Conservation (phyloP, 371 early-diverging fungal species). For the Mucor ambiguus region DNA sequence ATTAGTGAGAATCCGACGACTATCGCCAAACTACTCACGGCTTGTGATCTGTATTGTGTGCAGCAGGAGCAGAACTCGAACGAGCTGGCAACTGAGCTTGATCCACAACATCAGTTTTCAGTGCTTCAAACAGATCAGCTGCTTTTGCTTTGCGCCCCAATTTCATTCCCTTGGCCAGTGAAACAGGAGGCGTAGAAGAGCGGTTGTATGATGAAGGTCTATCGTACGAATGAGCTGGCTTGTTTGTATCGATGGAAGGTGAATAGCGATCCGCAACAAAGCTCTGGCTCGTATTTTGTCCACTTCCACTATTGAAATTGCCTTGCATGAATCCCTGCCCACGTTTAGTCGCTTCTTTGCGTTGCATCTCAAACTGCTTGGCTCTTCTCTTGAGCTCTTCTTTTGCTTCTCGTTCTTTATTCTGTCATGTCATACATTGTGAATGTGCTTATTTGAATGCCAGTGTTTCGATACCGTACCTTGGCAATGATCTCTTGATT, state of each 20-base stretch:
- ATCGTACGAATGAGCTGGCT: constrained; percentile 24
- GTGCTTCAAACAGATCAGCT: constrained; percentile 76
- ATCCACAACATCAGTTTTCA: constrained; percentile 78
- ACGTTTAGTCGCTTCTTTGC: constrained; percentile 79
- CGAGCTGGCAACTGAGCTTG: no score
- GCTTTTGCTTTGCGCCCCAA: constrained; percentile 87
- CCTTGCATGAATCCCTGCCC: constrained; percentile 63
- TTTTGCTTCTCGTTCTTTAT: constrained; percentile 96
- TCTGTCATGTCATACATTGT: constrained; percentile 45
- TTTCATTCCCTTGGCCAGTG: constrained; percentile 88
- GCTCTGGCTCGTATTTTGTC: constrained; percentile 10
- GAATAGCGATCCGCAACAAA: constrained; percentile 43
- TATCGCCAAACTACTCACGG: not conserved
- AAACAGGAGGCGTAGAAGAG: constrained; percentile 40
- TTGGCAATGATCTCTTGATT: constrained; percentile 94
- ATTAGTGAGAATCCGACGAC: no score
- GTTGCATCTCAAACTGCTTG: constrained; percentile 88
- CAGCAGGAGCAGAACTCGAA: constrained; percentile 17
- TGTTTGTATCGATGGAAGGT: constrained; percentile 50
- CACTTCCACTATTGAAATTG: constrained; percentile 47
- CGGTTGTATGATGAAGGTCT: constrained; percentile 25
- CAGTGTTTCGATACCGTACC: constrained; percentile 38
- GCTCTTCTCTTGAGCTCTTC: constrained; percentile 93
- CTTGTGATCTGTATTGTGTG: constrained; percentile 17
- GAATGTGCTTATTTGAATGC: not conserved